These are phyloP conservation scores for Talaromyces amestolkiae DNA, from an alignment of 2,329 filamentous ascomycete species.

Conservation along the genomic window DNA sequence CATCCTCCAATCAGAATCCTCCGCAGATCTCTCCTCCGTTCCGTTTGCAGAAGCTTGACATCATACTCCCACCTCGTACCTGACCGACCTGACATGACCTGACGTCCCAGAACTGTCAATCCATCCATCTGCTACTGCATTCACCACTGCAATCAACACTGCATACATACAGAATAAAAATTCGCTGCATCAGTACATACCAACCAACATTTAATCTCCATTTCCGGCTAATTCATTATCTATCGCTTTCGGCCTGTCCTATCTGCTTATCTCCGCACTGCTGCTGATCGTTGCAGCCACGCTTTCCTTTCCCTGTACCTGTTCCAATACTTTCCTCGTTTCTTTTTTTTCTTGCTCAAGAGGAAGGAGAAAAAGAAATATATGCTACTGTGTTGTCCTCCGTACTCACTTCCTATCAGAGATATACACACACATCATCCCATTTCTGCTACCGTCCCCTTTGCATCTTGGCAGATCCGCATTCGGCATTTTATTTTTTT, in stretches of 20 bases:
- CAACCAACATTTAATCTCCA: background rate
- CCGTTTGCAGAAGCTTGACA: slow-evolving; percentile 12
- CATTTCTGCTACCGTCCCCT: background rate
- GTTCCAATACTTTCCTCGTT: slow-evolving; percentile 1
- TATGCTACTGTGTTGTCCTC: background rate
- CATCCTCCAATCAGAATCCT: background rate
- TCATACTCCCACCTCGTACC: slow-evolving; percentile 5
- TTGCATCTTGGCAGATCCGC: slow-evolving; percentile 14
- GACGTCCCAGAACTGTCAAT: background rate
- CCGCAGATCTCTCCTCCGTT: slow-evolving; percentile 11
- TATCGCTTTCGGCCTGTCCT: background rate
- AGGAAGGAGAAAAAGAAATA: background rate
- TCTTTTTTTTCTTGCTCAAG: background rate
- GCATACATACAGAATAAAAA: background rate
- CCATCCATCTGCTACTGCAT: background rate
- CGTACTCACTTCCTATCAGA: background rate
- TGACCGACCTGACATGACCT: background rate
- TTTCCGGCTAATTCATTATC: background rate
- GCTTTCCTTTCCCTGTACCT: background rate
- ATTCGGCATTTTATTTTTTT: slow-evolving; percentile 5
- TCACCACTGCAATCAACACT: background rate
- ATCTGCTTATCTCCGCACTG: slow-evolving; percentile 5
- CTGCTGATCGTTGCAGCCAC: background rate
- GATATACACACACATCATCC: background rate
- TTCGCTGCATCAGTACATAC: background rate